phyloP scores from a whole-genome alignment of 2,329 filamentous ascomycete genomes.

The Ascochyta fabae region DNA sequence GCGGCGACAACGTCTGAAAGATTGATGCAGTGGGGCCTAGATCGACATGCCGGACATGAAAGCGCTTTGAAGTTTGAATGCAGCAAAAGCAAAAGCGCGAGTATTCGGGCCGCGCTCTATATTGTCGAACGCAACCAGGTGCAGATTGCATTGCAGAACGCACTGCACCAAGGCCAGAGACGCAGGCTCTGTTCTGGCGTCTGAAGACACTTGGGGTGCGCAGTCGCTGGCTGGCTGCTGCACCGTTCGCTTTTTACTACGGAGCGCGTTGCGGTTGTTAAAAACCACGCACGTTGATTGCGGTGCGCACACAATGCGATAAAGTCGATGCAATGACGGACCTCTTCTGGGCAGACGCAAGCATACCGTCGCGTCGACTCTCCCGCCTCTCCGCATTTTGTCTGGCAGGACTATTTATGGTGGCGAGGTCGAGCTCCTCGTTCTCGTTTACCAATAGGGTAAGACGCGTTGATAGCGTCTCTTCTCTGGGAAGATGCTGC shows the following conservation, averaged over 20 bases:
- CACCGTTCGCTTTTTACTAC: slow-evolving; percentile 5
- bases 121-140: slow-evolving; percentile 10
- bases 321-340: background rate
- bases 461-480: slow-evolving; percentile 24
- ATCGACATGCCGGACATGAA: slow-evolving; percentile 14
- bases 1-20: background rate
- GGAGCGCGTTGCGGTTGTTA: background rate
- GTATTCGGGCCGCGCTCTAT: slow-evolving; percentile 11
- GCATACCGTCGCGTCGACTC: slow-evolving; percentile 22
- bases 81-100: slow-evolving; percentile 16
- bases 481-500: slow-evolving; percentile 16
- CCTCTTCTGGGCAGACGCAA: slow-evolving; percentile 2
- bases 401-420: slow-evolving; percentile 44
- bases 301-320: background rate
- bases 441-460: slow-evolving; percentile 27
- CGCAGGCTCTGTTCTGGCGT: slow-evolving; percentile 14
- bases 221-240: slow-evolving; percentile 15
- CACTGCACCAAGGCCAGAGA: slow-evolving; percentile 16
- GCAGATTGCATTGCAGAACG: slow-evolving; percentile 15
- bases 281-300: background rate
- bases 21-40: slow-evolving; percentile 8
- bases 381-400: slow-evolving; percentile 47
- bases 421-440: slow-evolving; percentile 36
- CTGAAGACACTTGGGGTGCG: slow-evolving; percentile 20
- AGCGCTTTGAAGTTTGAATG: slow-evolving; percentile 2